phyloP scores from a whole-genome alignment of 768 basidiomycete species.

The Calocera cornea region DNA sequence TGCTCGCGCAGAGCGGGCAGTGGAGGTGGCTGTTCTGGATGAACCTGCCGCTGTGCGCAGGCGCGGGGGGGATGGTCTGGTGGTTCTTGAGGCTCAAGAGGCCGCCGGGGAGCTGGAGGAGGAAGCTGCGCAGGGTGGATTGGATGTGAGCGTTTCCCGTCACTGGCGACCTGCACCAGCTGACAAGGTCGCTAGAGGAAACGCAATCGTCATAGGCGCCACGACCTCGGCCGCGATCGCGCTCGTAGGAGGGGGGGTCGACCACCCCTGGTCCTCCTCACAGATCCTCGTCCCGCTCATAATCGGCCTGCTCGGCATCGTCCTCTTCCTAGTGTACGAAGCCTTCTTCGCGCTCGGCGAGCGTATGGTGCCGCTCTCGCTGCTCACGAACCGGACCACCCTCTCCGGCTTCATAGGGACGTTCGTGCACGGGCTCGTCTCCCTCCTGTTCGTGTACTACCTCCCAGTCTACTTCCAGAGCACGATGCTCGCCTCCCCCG shows the following conservation, averaged over 20 bases:
- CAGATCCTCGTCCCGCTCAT: constrained; percentile 32
- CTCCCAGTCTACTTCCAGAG: constrained; percentile 25
- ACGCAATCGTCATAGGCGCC: constrained; percentile 28
- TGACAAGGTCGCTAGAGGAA: constrained; percentile 25
- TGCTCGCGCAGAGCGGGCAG: not conserved
- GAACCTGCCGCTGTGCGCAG: constrained; percentile 27
- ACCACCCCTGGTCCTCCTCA: constrained; percentile 31
- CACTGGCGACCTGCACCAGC: not conserved
- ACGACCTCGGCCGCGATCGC: constrained; percentile 29
- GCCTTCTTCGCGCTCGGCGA: not conserved
- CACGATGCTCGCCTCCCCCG: constrained; percentile 27
- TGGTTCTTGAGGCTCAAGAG: constrained; percentile 26
- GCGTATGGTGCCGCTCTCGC: constrained; percentile 16
- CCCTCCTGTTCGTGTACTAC: constrained; percentile 12
- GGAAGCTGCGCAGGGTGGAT: constrained; percentile 29
- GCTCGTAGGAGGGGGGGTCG: constrained; percentile 37
- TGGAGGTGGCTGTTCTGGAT: constrained; percentile 32
- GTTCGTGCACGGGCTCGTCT: not conserved
- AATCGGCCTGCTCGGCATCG: constrained; percentile 28
- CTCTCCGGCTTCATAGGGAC: constrained; percentile 17
- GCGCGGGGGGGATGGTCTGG: constrained; percentile 22
- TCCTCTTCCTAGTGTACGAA: constrained; percentile 6
- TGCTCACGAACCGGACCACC: constrained; percentile 25
- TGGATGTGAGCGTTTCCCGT: constrained; percentile 24
- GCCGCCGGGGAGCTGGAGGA: constrained; percentile 22